A percentile compares a stretch with the other conserved stretches of the same genome.
phyloP scores from a whole-genome alignment of 2,329 filamentous ascomycete species.

The Lecanosticta acicola region DNA sequence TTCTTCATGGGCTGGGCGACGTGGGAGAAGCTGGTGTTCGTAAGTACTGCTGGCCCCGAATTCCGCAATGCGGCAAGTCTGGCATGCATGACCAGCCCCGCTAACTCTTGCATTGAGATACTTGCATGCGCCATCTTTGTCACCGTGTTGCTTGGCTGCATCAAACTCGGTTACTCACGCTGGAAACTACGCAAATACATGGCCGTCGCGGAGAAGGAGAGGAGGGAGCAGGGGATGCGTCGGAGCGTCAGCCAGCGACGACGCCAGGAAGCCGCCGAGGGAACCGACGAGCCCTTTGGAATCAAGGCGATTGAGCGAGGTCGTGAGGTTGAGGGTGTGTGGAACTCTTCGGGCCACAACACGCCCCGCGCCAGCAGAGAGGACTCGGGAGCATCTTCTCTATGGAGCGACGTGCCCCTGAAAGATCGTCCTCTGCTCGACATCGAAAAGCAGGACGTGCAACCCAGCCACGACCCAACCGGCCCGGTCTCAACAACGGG shows the following conservation, averaged over 20 bases:
- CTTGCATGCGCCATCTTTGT: conserved; percentile 63
- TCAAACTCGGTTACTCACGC: conserved; percentile 53
- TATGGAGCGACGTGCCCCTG: conserved; percentile 13
- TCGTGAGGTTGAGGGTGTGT: conserved; percentile 76
- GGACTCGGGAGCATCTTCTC: conserved; percentile 18
- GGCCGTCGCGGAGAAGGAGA: conserved; percentile 28
- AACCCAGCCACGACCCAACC: conserved; percentile 4
- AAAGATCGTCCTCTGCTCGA: conserved; percentile 10
- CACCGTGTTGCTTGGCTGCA: conserved; percentile 62
- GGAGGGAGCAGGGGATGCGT: conserved; percentile 30
- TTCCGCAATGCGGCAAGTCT: conserved; percentile 11
- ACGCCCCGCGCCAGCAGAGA: conserved; percentile 32
- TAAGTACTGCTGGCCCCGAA: conserved; percentile 44
- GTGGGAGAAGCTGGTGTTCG: conserved; percentile 88
- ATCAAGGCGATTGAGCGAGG: conserved; percentile 79
- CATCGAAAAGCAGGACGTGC: conserved; percentile 16
- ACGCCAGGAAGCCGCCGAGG: conserved; percentile 37
- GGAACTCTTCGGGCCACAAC: conserved; percentile 45
- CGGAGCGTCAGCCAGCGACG: conserved; percentile 28
- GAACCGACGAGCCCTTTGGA: conserved; percentile 73
- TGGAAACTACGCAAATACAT: conserved; percentile 40
- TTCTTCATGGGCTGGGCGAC: conserved; percentile 60
- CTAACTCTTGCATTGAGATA: conserved; percentile 48
- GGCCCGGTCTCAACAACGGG: conserved; percentile 10
- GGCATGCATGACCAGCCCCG: conserved; percentile 23